A percentile compares a stretch with the other conserved stretches of the same genome.
Conservation (phyloP, 2,329 filamentous ascomycete species). For the Teratosphaeria zuluensis region DNA sequence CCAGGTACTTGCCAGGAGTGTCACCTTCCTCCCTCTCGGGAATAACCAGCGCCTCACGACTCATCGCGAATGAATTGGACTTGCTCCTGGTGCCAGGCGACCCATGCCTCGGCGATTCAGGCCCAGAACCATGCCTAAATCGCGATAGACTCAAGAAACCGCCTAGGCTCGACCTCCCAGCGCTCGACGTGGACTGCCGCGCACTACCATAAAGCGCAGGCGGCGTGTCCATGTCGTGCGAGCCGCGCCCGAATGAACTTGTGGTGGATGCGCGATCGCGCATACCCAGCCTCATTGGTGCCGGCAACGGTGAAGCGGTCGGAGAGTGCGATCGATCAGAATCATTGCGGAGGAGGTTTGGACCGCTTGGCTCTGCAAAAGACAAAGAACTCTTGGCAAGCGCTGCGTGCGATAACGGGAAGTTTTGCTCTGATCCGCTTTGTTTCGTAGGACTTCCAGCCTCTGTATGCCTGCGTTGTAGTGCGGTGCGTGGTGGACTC, state of each 20-base stretch:
- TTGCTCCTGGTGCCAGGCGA: conserved; percentile 70
- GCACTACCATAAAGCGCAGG: conserved; percentile 44
- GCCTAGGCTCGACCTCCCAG: conserved; percentile 84
- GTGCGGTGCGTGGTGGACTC: conserved; percentile 10
- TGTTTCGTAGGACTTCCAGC: conserved; percentile 14
- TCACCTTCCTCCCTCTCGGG: conserved; percentile 80
- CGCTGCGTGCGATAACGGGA: conserved; percentile 42
- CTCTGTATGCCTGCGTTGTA: conserved; percentile 20
- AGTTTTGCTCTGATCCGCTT: conserved; percentile 13
- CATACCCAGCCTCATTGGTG: conserved; percentile 48
- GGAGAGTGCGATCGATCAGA: conserved; percentile 58
- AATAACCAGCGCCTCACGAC: conserved; percentile 58
- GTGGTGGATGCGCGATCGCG: conserved; percentile 81
- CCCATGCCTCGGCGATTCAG: conserved; percentile 54
- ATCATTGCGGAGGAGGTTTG: conserved; percentile 47
- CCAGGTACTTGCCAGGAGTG: conserved; percentile 79
- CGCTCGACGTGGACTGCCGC: conserved; percentile 71
- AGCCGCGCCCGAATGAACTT: conserved; percentile 67
- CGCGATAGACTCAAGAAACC: conserved; percentile 72
- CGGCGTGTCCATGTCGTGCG: conserved; percentile 61
- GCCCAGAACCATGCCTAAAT: conserved; percentile 72
- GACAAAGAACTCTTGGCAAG: conserved; percentile 39
- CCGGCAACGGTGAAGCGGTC: conserved; percentile 47
- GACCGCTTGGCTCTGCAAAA: conserved; percentile 34
- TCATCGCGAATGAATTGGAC: conserved; percentile 70